Conservation (phyloP, 164 flowering plant species). For the Nymphaea colorata region DNA sequence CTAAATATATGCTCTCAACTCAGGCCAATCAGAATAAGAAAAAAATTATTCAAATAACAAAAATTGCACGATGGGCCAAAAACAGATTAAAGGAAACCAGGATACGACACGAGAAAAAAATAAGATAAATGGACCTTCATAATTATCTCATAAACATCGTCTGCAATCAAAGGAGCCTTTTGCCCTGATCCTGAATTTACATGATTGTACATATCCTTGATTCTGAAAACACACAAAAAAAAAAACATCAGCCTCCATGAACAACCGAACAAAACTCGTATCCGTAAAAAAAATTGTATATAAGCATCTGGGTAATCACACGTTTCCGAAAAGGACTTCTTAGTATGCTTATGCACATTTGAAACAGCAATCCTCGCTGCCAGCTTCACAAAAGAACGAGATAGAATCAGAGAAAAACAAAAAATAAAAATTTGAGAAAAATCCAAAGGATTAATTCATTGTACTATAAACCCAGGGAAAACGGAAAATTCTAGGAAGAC, state of each 20-base stretch:
- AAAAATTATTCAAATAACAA: too few species aligned
- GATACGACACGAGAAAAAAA: not conserved
- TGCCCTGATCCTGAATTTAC: conserved; percentile 59
- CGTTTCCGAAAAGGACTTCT: conserved; percentile 95
- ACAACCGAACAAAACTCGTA: too few species aligned
- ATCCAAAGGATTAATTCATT: not conserved
- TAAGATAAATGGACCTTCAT: conserved; percentile 49
- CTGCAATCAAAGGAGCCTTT: conserved; percentile 79
- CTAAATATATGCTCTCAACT: too few species aligned
- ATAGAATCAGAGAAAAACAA: too few species aligned
- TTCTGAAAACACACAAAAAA: conserved; percentile 28
- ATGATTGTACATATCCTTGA: conserved; percentile 74
- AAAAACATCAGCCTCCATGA: not conserved
- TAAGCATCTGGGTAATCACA: conserved; percentile 19
- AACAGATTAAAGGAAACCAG: not conserved
- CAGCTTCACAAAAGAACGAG: conserved; percentile 30
- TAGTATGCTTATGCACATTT: conserved; percentile 91
- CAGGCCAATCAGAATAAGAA: too few species aligned
- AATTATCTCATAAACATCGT: conserved; percentile 92
- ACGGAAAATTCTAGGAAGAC: too few species aligned
- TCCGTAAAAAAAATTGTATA: not conserved
- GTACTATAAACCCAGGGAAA: too few species aligned
- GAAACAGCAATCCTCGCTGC: conserved; percentile 96
- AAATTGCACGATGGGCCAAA: too few species aligned
- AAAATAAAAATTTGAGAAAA: not conserved